Evolutionary conservation across 495 filamentous ascomycete species (phyloP).

Genomic region (Hypomontagnella monticulosa): DNA sequence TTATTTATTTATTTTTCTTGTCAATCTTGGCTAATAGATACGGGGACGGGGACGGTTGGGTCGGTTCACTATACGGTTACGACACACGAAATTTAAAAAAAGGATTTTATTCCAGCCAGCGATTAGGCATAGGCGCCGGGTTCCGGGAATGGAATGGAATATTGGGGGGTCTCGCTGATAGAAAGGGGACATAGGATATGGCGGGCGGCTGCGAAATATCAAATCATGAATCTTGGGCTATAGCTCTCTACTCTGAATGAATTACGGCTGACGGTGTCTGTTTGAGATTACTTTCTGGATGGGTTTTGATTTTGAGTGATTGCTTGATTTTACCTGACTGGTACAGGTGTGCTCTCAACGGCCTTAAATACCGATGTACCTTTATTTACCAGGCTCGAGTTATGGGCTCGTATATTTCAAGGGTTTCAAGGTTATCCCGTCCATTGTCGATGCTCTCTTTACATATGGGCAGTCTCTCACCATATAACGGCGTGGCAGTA

Average conservation of each 20-base stretch:
- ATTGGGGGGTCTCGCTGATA: neutral
- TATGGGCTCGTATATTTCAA: too few species aligned
- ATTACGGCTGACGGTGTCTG: neutral
- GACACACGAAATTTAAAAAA: conserved; percentile 2
- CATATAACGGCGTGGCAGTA: too few species aligned
- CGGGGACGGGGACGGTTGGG: neutral
- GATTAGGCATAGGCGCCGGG: conserved; percentile 2
- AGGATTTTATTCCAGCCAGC: neutral
- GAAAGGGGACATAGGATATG: neutral
- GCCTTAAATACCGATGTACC: too few species aligned
- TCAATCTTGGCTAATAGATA: conserved; percentile 1
- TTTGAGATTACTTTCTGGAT: neutral
- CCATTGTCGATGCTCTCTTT: too few species aligned
- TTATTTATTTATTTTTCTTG: neutral
- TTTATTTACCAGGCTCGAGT: too few species aligned
- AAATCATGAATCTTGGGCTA: neutral
- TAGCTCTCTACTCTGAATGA: conserved; percentile 7
- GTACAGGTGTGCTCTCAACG: too few species aligned
- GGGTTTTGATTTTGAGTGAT: neutral
- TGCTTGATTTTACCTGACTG: neutral
- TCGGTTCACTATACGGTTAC: neutral
- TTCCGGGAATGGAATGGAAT: conserved; percentile 1
- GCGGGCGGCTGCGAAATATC: neutral
- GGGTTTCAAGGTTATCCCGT: too few species aligned
- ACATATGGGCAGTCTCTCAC: too few species aligned